These are phyloP conservation scores for Akanthomyces dipterigenus DNA, from an alignment of 2,329 filamentous ascomycete genomes.

Conservation along the genomic window DNA sequence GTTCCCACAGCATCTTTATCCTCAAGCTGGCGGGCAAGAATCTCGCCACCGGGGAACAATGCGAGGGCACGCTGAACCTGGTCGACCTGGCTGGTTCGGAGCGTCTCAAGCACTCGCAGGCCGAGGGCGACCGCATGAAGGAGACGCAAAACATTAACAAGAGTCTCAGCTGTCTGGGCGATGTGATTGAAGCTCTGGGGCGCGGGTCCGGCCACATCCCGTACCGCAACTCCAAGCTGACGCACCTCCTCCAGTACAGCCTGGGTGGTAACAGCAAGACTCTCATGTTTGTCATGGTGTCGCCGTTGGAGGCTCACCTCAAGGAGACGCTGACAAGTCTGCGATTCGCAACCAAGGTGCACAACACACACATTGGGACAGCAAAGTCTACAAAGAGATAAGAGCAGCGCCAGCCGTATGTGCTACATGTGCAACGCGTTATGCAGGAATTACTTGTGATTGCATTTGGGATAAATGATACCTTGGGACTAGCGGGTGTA, in stretches of 20 bases:
- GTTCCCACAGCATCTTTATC: constrained; percentile 95
- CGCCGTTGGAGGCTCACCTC: constrained; percentile 81
- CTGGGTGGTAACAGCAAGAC: constrained; percentile 94
- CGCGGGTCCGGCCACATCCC: constrained; percentile 78
- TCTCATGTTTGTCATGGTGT: constrained; percentile 99
- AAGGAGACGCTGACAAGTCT: constrained; percentile 91
- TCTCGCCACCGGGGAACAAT: constrained; percentile 68
- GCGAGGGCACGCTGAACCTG: constrained; percentile 89
- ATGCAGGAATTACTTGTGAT: neutral
- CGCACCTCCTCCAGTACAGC: constrained; percentile 89
- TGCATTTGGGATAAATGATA: constrained; percentile 8
- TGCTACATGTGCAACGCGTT: neutral
- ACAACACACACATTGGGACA: constrained; percentile 88
- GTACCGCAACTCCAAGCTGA: constrained; percentile 95
- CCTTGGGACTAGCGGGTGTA: constrained; percentile 8
- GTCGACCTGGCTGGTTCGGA: constrained; percentile 95
- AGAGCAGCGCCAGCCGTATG: constrained; percentile 23
- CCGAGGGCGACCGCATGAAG: constrained; percentile 77
- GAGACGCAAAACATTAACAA: constrained; percentile 98
- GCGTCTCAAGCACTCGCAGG: constrained; percentile 77
- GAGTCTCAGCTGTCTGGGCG: constrained; percentile 82
- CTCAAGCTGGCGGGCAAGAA: constrained; percentile 72
- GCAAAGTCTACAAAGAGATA: constrained; percentile 67
- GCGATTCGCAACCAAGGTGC: constrained; percentile 90
- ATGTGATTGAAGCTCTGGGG: constrained; percentile 91